Evolutionary conservation across 2,329 filamentous ascomycete genomes (phyloP).

Genomic region (Falciphora oryzae): DNA sequence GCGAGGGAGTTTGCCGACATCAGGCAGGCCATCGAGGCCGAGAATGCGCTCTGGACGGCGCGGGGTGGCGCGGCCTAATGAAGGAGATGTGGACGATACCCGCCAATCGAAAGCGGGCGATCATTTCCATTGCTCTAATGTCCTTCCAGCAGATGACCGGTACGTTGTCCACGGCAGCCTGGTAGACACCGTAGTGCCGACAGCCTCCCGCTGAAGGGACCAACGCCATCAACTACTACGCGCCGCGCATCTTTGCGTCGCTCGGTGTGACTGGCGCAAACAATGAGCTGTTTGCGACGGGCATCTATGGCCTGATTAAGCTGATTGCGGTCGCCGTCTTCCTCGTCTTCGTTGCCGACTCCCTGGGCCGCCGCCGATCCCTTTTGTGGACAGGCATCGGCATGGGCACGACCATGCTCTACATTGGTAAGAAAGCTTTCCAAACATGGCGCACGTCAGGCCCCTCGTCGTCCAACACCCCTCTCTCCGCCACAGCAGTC

Average conservation of each 20-base stretch:
- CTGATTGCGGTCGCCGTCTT: constrained; percentile 51
- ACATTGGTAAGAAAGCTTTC: constrained; percentile 37
- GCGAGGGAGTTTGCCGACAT: constrained; percentile 26
- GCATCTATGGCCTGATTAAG: constrained; percentile 58
- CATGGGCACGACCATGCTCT: constrained; percentile 43
- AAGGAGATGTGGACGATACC: constrained; percentile 24
- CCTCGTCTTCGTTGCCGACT: constrained; percentile 53
- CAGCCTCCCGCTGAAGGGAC: constrained; percentile 1
- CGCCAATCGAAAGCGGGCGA: constrained; percentile 39
- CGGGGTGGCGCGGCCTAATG: constrained; percentile 19
- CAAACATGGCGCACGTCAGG: no score
- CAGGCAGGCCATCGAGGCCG: constrained; percentile 22
- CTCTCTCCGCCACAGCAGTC: neutral
- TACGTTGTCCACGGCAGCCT: neutral
- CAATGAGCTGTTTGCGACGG: constrained; percentile 53
- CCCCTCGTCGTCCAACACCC: neutral
- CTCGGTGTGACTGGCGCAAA: constrained; percentile 36
- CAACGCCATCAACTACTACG: constrained; percentile 25
- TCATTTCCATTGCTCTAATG: constrained; percentile 44
- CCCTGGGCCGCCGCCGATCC: constrained; percentile 47
- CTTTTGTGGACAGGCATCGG: constrained; percentile 47
- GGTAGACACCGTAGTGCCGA: neutral
- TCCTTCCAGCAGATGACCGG: constrained; percentile 45
- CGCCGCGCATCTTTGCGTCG: constrained; percentile 25
- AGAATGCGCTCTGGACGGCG: constrained; percentile 20